phyloP scores from a whole-genome alignment of 208 protist species.

The Trypanosoma congolense region DNA sequence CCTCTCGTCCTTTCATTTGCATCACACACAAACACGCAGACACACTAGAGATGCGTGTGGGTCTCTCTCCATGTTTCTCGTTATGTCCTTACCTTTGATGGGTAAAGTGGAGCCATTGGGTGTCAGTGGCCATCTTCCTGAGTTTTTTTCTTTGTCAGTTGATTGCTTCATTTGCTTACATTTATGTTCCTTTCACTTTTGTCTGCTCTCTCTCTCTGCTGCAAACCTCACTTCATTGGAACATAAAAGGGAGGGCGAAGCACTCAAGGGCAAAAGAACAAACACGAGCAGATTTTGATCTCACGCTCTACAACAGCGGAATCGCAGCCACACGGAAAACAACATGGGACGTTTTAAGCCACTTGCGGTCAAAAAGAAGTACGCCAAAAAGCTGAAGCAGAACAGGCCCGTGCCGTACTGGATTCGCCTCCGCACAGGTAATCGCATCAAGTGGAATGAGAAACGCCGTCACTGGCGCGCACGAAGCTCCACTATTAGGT shows the following conservation, averaged over 20 bases:
- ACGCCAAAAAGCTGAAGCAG: conserved; percentile 92
- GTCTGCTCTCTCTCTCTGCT: conserved; percentile 4
- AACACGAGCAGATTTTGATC: too few relatives aligned
- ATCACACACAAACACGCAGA: too few relatives aligned
- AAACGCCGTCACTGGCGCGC: conserved; percentile 95
- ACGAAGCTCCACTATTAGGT: conserved; percentile 92
- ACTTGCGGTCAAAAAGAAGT: conserved; percentile 91
- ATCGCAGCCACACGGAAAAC: neutral
- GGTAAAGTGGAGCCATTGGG: too few relatives aligned
- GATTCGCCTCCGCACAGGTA: conserved; percentile 89
- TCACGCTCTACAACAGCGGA: neutral
- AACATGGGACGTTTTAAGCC: conserved; percentile 90
- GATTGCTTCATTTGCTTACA: conserved; percentile 6
- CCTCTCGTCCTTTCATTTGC: too few relatives aligned
- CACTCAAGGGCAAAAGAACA: too few relatives aligned
- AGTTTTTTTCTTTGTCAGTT: conserved; percentile 12
- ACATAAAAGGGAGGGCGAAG: neutral
- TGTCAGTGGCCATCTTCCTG: too few relatives aligned
- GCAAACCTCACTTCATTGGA: too few relatives aligned
- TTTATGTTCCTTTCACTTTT: conserved; percentile 10
- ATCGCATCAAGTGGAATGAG: conserved; percentile 92
- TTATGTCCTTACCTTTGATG: too few relatives aligned
- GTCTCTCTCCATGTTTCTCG: too few relatives aligned
- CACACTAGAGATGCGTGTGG: too few relatives aligned
- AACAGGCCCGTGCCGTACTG: conserved; percentile 93